A percentile compares a stretch with the other conserved stretches of the same genome.
phyloP scores from a whole-genome alignment of 108 stramenopile species.

The Nitzschia inconspicua region DNA sequence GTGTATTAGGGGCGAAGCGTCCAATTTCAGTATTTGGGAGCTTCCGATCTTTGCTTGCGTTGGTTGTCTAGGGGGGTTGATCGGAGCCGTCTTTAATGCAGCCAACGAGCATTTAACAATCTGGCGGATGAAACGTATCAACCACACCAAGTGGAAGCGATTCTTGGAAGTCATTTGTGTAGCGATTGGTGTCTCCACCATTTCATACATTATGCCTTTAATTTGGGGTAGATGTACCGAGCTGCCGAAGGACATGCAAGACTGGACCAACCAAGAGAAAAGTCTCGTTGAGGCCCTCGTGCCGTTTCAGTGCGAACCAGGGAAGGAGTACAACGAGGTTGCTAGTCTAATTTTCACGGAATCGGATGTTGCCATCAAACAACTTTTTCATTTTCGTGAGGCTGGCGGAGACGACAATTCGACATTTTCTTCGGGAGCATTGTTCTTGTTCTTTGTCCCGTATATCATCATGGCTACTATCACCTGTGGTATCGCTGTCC shows the following conservation, averaged over 20 bases:
- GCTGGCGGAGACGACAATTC: conserved; percentile 80
- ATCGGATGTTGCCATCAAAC: conserved; percentile 94
- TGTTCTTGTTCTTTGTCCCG: conserved; percentile 93
- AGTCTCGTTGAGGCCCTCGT: conserved; percentile 87
- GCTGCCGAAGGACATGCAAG: conserved; percentile 91
- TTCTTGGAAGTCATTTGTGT: conserved; percentile 80
- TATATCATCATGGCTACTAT: conserved; percentile 85
- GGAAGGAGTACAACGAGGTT: conserved; percentile 96
- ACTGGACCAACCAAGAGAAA: conserved; percentile 95
- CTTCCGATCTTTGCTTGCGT: conserved; percentile 83
- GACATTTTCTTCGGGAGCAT: conserved; percentile 90
- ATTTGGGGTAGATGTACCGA: conserved; percentile 88
- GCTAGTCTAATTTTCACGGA: conserved; percentile 93
- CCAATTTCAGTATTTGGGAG: conserved; percentile 94
- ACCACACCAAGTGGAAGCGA: conserved; percentile 61
- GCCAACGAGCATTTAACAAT: conserved; percentile 87
- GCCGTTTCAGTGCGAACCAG: conserved; percentile 84
- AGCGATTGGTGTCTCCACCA: conserved; percentile 61
- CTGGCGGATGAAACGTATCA: conserved; percentile 87
- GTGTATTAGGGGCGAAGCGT: conserved; percentile 50
- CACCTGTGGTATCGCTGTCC: conserved; percentile 92
- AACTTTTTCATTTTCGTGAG: conserved; percentile 95
- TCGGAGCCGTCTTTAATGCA: conserved; percentile 95
- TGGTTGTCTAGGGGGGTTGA: conserved; percentile 91
- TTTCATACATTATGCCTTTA: conserved; percentile 84